Evolutionary conservation across 2,329 filamentous ascomycete species (phyloP).

Genomic region (Xylariaceae sp.): DNA sequence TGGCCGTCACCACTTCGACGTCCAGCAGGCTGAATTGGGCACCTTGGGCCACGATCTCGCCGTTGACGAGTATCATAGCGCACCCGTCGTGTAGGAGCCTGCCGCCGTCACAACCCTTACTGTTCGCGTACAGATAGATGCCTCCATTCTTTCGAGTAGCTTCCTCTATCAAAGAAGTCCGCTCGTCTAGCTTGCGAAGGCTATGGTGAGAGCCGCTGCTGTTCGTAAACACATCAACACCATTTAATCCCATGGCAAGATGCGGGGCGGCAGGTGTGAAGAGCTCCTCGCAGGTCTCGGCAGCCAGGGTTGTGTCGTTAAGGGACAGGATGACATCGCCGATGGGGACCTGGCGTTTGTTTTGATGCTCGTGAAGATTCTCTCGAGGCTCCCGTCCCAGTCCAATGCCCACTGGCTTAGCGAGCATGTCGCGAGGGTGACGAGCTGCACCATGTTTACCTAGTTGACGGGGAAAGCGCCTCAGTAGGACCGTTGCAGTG

Average conservation of each 20-base stretch:
- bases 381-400: conserved; percentile 53
- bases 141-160: conserved; percentile 52
- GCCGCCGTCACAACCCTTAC: neutral
- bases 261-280: conserved; percentile 51
- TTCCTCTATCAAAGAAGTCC: conserved; percentile 63
- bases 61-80: conserved; percentile 6
- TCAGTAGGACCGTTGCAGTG: too few species aligned
- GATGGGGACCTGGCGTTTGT: conserved; percentile 51
- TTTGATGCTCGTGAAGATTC: conserved; percentile 60
- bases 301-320: conserved; percentile 50
- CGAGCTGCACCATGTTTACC: conserved; percentile 24
- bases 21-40: conserved; percentile 5
- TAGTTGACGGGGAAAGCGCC: neutral
- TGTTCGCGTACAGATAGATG: conserved; percentile 57
- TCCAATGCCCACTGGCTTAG: conserved; percentile 49
- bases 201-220: conserved; percentile 63
- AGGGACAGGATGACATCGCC: conserved; percentile 64
- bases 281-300: conserved; percentile 69
- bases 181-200: conserved; percentile 59
- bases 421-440: conserved; percentile 37
- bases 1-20: conserved; percentile 6
- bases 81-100: conserved; percentile 3
- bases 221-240: conserved; percentile 48
- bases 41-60: conserved; percentile 3
- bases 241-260: neutral